Evolutionary conservation across 208 protist genomes (phyloP), one percentile per base, ranked within the genome.

Genomic region (Leishmania martiniquensis): DNA sequence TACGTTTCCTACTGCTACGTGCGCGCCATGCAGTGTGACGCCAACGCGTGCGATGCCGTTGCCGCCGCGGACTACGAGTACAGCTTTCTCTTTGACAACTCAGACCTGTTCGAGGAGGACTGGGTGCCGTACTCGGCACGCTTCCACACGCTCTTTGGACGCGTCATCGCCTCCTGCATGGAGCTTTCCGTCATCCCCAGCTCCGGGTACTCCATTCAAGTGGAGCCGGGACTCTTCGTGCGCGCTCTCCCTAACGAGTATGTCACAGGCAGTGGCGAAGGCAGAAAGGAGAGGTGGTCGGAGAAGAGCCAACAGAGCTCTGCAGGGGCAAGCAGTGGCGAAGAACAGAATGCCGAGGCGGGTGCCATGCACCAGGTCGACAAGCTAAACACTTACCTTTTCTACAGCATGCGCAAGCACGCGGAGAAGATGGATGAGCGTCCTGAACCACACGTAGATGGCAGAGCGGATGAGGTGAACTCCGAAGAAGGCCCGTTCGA

Each of bases 201-300:
- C 39, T 74, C 76, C 17, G 88, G 85, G 29, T 68, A 84, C 4
- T 63, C 83, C 3, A 67, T 93, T n/a, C 91, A 97, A 84, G 88
- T 97, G 45, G 91, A 97, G 80, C 91, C 90, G 13, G 91, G 91
- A 0, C 86, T 97, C 20, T 94, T 89, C 32, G 76, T 97, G 54
- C 52, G 72, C 20, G 45, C 59, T 29, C 39, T 73, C 20, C 47
- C 39, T 20, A 62, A 42, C 54, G 59, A 71, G 51, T 49, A 77
- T 44, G 49, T 75, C 10, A 44, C 45, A 37, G 67, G 73, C 20
- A 67, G 55, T 25, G 29, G 9, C 25, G 54, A 22, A 1, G 44
- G 12, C 66, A 57, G 39, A 1, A 32, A 49, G 22, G 9, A 39
- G 52, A 5, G n/a, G 52, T 4, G 37, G 32, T 60, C 70, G 4